Evolutionary conservation across 441 rosid genomes (phyloP), one percentile per base, ranked within the genome.

Genomic region (Raphanus hybrid): DNA sequence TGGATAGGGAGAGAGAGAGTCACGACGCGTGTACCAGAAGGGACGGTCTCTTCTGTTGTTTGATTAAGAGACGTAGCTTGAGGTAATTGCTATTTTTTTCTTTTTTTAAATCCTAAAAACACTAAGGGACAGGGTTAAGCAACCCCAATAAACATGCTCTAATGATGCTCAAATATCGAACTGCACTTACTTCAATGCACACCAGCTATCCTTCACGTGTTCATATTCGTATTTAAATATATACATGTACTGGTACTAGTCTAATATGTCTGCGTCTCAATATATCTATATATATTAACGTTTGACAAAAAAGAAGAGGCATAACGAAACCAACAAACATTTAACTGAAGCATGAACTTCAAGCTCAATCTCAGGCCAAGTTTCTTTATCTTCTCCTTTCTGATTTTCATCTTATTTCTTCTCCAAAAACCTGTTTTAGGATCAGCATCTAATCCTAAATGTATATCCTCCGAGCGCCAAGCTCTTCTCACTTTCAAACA

Each of bases 401-500:
- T 55, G 0, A 2, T 35, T 66, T 39, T 78, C 43, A 14, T 43
- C 20, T 54, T n/a, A n/a, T n/a, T 79, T 10, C 55, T 79, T 63
- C 70, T 67, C 16, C 37, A 7, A 16, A 62, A 0, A 7, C 55
- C 55, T 54, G 15, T 10, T 69, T 43, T 69, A 3, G 78, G 32
- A 29, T 54, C 41, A 27, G 75, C 75, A 39, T 34, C 76, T 70
- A 70, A 3, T 27, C 70, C 74, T 57, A 67, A 32, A 71, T 83
- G 82, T 67, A 64, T 81, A 43, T 41, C 76, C 41, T 14, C 74
- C 3, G 86, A 83, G 75, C 61, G 82, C 48, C 62, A 71, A 50
- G 80, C 83, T 43, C 82, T 83, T 26, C 69, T 81, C 41, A 76
- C 73, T 6, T 83, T 83, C 75, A 83, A 26, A 73, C 39, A 58